Evolutionary conservation across 31 red algal genomes (phyloP), one percentile per base, ranked within the genome.

Genomic region (Asparagopsis taxiformis): DNA sequence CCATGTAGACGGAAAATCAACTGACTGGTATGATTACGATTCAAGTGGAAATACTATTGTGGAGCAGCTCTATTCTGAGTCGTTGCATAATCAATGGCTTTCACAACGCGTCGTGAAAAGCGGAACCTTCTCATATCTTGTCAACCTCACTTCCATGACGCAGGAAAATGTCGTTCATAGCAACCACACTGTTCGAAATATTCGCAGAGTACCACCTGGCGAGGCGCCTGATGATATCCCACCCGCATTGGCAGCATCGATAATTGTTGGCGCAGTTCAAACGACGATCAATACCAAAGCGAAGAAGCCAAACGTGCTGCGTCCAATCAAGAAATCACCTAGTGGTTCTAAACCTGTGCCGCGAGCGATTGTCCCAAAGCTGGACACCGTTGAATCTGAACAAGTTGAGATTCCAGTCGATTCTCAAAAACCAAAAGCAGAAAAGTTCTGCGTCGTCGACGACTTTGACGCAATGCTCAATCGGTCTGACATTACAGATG

Each of bases 11-110:
- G 63, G 82, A 6, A 86, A 86, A 36, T 3, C 63, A 23, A 62
- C 17, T 16, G 71, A 56, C 23, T 86, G 82, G 82, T 55, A 75
- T 28, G 59, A 64, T 20, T 86, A 86, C 36, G 72, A 86, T 56
- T 59, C 68, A 26, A 50, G 28, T 22, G 82, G 61, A 20, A 69
- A 51, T 11, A 65, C 61, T 28, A 43, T 74, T 43, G 72, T 62
- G 26, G 82, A 86, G 51, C 50, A 62, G 36, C 82, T 86, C 15
- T 74, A 68, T 30, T 48, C 66, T 17, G 82, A 86, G 53, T 75
- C 48, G 39, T 55, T 50, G 24, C 43, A 49, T 35, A 86, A 86
- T 31, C 31, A 70, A n/a, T 75, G 70, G 69, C 71, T 75, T 3
- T 37, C 59, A 25, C 49, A 65, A 26, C 70, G 82, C 46, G 34